Base-by-base conservation (phyloP, 2,329 filamentous ascomycete genomes). In the Cercospora berteroae region DNA sequence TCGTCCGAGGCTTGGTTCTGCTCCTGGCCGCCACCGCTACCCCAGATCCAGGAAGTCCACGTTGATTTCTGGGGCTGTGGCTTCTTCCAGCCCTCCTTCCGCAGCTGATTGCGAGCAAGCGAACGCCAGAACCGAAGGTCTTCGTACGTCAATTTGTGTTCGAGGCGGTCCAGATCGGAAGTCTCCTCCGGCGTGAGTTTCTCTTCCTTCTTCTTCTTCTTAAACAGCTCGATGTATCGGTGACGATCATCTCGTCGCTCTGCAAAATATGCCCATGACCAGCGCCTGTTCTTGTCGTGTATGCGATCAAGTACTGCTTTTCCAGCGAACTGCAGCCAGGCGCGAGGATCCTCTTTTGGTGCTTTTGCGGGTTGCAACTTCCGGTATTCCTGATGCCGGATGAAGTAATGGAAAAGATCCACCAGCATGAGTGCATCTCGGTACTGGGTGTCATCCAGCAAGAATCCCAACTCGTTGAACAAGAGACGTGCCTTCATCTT, bases 111-210 rank as follows among this genome's bases (percentile, higher is more conserved):
- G 25, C 95, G 89, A 31, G 94, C 95, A 65, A 99, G 79, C 0
- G 95, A 98, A 70, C 95, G 87, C 94, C 95, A 99, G 81, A 99
- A 99, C 4, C 95, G 90, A 63, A 99, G 84, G 77, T 99, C 96
- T 78, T 99, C 95, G 77, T 99, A 99, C 36, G 86, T 89, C 1
- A 97, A 85, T 77, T 97, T 97, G 83, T 87, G 88, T 78, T 99
- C 95, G 2, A 99, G 85, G 59, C 84, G 84, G 52, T 89, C 87
- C 1, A 97, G 77, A 44, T 94, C 91, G 55, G 90, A 88, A 1
- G 80, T 84, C 72, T 99, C 95, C 7, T 89, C 83, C 0, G 88
- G 78, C 0, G 88, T 85, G 10, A 97, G 81, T 64, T 83, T 83
- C 72, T 89, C 86, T 68, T 91, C 90, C 68, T 89, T 88, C 73